Base-by-base conservation (phyloP, 1,139 yeast species). In the Hyphopichia buzzinii region DNA sequence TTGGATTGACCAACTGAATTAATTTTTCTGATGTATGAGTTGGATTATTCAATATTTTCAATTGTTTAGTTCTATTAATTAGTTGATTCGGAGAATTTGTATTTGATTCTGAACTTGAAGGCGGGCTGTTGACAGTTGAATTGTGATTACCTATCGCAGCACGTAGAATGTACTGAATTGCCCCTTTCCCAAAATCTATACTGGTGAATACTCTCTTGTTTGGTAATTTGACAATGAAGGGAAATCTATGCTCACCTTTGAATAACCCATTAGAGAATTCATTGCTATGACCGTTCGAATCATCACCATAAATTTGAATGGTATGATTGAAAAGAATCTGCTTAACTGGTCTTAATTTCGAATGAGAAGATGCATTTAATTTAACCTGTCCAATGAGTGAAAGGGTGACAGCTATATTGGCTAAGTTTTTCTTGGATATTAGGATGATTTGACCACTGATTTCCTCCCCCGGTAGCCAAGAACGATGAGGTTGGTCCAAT, bases 161-260 rank as follows among this genome's bases (percentile, higher is more conserved):
- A 37, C 78, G 72, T 31, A 89, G 61, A 24, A 66, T 59, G 55
- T 89, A 88, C 8, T 76, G 59, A n/a, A 89, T 85, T 14, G 87
- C 75, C 8, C 97, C 97, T 48, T 83, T 80, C 46, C 90, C 96
- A 52, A 89, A 89, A 46, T 82, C 85, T 19, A 89, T 75, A 39
- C 90, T 81, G 19, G 92, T 84, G 55, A 73, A 82, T 4, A 87
- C 71, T 43, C 85, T 74, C 47, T 77, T 79, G 46, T 72, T 73
- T 2, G 96, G 96, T 21, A 89, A 67, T 45, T 77, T 81, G 31
- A 88, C 86, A 35, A 84, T 79, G 52, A 89, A 89, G 11, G 95
- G 95, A 55, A 89, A 89, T 27, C 87, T 66, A 57, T 89, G 97
- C 51, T 86, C 92, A 21, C 97, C 97, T 47, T 80, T 79, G 31